Percentiles rank a stretch among this genome's conserved stretches.
These are phyloP conservation scores for Trapa incisa DNA, from an alignment of 345 rosid genomes.

Conservation along the genomic window DNA sequence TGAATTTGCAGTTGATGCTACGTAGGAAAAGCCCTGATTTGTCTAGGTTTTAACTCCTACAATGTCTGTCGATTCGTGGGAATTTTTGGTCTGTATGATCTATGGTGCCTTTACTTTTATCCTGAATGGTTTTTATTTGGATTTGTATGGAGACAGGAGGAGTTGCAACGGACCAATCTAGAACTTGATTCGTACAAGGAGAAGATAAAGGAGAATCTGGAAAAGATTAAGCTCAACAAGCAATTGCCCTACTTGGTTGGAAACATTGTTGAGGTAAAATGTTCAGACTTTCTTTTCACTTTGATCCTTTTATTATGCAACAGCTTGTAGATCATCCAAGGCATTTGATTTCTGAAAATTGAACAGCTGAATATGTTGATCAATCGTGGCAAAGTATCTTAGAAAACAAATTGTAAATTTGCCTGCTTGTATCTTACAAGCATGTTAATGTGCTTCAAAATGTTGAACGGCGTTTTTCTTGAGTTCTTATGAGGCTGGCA, in stretches of 20 bases:
- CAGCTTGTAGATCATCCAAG: no score
- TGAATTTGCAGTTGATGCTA: no score
- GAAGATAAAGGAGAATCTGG: conserved; percentile 94
- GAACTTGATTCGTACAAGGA: conserved; percentile 86
- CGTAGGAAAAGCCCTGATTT: not conserved
- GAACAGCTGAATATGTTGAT: not conserved
- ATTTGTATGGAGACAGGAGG: not conserved
- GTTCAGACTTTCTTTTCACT: not conserved
- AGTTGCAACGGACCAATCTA: conserved; percentile 1
- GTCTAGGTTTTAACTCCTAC: not conserved
- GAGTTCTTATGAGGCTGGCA: no score
- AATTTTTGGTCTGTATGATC: no score
- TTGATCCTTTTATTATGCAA: not conserved
- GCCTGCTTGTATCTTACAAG: no score
- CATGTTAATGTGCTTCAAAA: not conserved
- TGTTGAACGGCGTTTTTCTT: not conserved
- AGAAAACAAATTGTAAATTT: no score
- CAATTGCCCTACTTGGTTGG: conserved; percentile 98
- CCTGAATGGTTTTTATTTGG: no score
- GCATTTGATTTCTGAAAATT: not conserved
- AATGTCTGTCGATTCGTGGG: not conserved
- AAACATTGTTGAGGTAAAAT: conserved; percentile 82
- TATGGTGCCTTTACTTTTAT: no score
- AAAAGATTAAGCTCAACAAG: conserved; percentile 59
- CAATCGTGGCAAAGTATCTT: no score